These are phyloP conservation scores for Sicyos baderoa DNA, from an alignment of 306 rosid species.

Conservation along the genomic window DNA sequence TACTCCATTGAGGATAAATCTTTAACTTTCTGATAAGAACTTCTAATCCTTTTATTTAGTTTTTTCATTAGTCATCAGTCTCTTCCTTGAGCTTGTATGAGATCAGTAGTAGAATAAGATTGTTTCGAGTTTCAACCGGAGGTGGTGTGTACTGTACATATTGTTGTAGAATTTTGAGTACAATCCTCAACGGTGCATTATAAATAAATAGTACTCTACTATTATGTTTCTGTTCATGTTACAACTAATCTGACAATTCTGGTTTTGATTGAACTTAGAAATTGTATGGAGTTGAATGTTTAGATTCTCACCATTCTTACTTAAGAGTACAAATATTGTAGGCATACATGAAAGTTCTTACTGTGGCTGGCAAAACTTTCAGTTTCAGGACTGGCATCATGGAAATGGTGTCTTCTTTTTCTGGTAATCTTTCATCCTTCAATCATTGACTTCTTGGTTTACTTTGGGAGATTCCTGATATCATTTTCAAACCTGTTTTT, in stretches of 20 bases:
- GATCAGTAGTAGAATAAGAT: conserved; percentile 16
- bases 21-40: conserved; percentile 23
- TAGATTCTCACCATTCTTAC: conserved; percentile 10
- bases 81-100: conserved; percentile 16
- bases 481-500: neutral
- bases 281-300: conserved; percentile 3
- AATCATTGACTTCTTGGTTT: conserved; percentile 23
- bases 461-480: conserved; percentile 10
- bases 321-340: conserved; percentile 30
- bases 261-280: neutral
- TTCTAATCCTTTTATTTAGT: conserved; percentile 25
- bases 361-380: conserved; percentile 35
- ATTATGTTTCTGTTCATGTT: conserved; percentile 2
- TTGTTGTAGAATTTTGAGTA: neutral
- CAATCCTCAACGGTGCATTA: neutral
- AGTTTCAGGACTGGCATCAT: conserved; percentile 30
- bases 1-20: conserved; percentile 32
- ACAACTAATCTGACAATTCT: neutral
- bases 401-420: conserved; percentile 72
- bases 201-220: neutral
- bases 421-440: conserved; percentile 37
- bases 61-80: conserved; percentile 23
- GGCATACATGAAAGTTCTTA: conserved; percentile 50
- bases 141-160: neutral
- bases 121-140: neutral